A percentile compares a stretch with the other conserved stretches of the same genome.
Conservation (phyloP, 2,329 filamentous ascomycete species). For the Pleoardoris graminearum region DNA sequence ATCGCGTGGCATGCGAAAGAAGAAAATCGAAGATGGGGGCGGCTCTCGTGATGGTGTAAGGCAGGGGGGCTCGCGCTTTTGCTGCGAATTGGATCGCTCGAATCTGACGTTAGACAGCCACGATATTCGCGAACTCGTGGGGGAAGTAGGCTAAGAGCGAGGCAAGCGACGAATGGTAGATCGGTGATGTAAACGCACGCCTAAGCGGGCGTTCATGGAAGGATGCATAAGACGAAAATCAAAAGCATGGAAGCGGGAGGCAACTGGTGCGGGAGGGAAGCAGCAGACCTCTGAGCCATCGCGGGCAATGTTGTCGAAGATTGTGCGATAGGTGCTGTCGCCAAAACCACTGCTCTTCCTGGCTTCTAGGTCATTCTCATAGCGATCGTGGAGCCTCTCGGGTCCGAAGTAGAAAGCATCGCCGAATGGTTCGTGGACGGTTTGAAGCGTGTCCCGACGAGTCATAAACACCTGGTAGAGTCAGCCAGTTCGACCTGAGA, state of each 20-base stretch:
- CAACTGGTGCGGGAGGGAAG: constrained; percentile 13
- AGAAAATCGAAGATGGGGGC: constrained; percentile 4
- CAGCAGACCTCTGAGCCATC: constrained; percentile 72
- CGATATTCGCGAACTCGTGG: constrained; percentile 21
- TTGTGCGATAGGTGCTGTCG: constrained; percentile 72
- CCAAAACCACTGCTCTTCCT: constrained; percentile 65
- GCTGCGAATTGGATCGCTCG: constrained; percentile 20
- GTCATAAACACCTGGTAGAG: constrained; percentile 81
- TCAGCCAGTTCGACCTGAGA: constrained; percentile 14
- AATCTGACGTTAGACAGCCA: constrained; percentile 28
- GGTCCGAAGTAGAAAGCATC: constrained; percentile 97
- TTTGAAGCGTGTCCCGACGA: constrained; percentile 75
- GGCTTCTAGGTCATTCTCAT: constrained; percentile 66
- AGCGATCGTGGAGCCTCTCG: constrained; percentile 80
- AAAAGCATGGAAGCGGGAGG: neutral
- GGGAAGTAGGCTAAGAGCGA: constrained; percentile 11
- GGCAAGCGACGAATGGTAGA: constrained; percentile 19
- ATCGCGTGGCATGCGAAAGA: constrained; percentile 9
- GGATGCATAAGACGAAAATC: constrained; percentile 12
- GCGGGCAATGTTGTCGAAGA: constrained; percentile 74
- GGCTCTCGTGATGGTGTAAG: constrained; percentile 7
- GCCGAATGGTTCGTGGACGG: constrained; percentile 93
- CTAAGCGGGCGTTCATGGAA: constrained; percentile 14
- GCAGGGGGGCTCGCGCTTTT: constrained; percentile 1
- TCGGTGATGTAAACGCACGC: constrained; percentile 4